Evolutionary conservation across 257 asterid species (phyloP).

Genomic region (Solanum dulcamara): DNA sequence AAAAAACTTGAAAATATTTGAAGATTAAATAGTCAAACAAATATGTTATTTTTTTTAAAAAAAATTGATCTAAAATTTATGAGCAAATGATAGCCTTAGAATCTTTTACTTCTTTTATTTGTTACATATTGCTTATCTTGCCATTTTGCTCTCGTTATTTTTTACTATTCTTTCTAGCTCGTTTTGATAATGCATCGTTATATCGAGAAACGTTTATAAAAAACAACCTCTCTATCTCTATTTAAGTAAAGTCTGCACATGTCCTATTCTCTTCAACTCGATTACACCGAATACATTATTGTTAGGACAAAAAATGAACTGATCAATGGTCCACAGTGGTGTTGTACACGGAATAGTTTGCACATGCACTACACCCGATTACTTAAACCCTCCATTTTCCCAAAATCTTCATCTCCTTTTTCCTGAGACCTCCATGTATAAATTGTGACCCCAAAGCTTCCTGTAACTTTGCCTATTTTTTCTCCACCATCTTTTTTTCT

Average conservation of each 20-base stretch:
- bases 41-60: no score
- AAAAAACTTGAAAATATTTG: no score
- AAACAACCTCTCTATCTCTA: fast-evolving
- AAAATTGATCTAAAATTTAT: no score
- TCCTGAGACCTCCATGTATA: background rate
- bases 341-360: background rate
- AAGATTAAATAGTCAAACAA: no score
- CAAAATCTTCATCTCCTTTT: background rate
- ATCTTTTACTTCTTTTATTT: background rate
- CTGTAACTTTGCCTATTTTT: background rate
- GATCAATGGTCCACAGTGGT: background rate
- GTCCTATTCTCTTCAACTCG: background rate
- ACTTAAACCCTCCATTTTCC: background rate
- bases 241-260: background rate
- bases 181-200: background rate
- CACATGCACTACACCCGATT: background rate
- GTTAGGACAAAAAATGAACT: no score
- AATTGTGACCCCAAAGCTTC: background rate
- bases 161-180: background rate
- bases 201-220: fast-evolving
- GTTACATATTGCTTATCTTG: background rate
- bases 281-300: background rate
- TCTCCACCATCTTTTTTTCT: background rate
- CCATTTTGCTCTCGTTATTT: background rate
- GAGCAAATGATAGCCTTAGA: fast-evolving